phyloP scores from a whole-genome alignment of 768 basidiomycete species.

The Lactifluus piperatus region DNA sequence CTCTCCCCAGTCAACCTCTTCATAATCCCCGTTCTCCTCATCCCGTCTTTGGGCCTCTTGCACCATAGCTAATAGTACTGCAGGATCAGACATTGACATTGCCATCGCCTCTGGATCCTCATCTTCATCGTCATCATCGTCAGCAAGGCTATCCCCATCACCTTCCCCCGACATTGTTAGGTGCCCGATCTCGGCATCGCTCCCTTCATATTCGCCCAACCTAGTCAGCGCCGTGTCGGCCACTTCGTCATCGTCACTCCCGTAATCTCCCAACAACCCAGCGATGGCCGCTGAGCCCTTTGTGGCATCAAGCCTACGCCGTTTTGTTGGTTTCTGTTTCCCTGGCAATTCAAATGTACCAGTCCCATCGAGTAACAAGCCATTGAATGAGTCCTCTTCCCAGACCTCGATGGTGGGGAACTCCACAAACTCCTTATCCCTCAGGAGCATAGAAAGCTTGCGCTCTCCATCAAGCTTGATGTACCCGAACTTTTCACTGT shows the following conservation, averaged over 20 bases:
- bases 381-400: conserved; percentile 51
- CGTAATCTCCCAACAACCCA: conserved; percentile 53
- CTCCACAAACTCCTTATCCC: conserved; percentile 64
- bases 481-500: conserved; percentile 29
- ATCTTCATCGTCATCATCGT: conserved; percentile 27
- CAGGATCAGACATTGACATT: conserved; percentile 32
- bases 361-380: conserved; percentile 46
- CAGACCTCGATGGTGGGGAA: conserved; percentile 78
- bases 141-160: conserved; percentile 21
- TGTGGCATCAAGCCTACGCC: conserved; percentile 44
- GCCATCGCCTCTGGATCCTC: conserved; percentile 30
- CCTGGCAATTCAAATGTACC: conserved; percentile 34
- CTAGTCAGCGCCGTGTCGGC: conserved; percentile 24
- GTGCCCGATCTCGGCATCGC: conserved; percentile 26
- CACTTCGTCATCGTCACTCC: conserved; percentile 37
- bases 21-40: conserved; percentile 30
- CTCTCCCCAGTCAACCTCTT: conserved; percentile 47
- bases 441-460: conserved; percentile 41
- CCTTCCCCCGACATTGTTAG: conserved; percentile 31
- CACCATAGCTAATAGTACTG: conserved; percentile 35
- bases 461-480: conserved; percentile 47
- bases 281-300: conserved; percentile 48
- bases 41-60: conserved; percentile 28
- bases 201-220: conserved; percentile 43
- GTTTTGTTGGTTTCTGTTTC: conserved; percentile 38